phyloP scores from a whole-genome alignment of 441 rosid genomes.

The Kokia cookei region DNA sequence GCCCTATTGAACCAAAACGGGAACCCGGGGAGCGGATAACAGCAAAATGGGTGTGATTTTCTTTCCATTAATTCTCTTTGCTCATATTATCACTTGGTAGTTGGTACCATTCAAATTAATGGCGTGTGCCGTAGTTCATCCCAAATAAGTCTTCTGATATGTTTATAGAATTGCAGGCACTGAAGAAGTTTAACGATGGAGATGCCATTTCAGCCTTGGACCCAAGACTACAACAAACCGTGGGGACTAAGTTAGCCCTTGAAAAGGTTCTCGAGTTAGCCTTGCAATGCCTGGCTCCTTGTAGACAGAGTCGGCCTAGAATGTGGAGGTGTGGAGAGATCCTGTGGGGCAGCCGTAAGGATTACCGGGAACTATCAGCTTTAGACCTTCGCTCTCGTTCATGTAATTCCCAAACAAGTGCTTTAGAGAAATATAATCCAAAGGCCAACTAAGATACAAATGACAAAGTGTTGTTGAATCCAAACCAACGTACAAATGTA shows the following conservation, averaged over 20 bases:
- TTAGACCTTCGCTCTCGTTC: conserved; percentile 25
- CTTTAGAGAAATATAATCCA: conserved; percentile 17
- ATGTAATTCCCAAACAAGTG: conserved; percentile 29
- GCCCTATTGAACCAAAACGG: conserved; percentile 79
- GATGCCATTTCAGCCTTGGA: conserved; percentile 54
- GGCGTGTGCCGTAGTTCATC: not conserved
- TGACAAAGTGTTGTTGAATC: not conserved
- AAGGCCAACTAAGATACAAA: not conserved
- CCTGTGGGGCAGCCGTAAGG: conserved; percentile 84
- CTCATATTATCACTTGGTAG: not conserved
- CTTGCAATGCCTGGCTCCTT: conserved; percentile 67
- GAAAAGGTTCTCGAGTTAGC: conserved; percentile 79
- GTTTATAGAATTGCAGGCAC: conserved; percentile 45
- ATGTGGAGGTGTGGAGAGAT: conserved; percentile 83
- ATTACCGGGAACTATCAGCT: conserved; percentile 47
- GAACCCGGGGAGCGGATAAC: conserved; percentile 70
- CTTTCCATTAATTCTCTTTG: not conserved
- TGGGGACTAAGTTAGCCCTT: conserved; percentile 44
- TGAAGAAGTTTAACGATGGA: conserved; percentile 61
- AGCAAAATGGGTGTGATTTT: conserved; percentile 58
- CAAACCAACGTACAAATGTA: not conserved
- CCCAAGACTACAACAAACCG: conserved; percentile 49
- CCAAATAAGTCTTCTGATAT: not conserved
- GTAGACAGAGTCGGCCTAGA: conserved; percentile 59
- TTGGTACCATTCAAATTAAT: not conserved